These are phyloP conservation scores for Penicillium mononematosum DNA, from an alignment of 495 filamentous ascomycete species.

Conservation along the genomic window DNA sequence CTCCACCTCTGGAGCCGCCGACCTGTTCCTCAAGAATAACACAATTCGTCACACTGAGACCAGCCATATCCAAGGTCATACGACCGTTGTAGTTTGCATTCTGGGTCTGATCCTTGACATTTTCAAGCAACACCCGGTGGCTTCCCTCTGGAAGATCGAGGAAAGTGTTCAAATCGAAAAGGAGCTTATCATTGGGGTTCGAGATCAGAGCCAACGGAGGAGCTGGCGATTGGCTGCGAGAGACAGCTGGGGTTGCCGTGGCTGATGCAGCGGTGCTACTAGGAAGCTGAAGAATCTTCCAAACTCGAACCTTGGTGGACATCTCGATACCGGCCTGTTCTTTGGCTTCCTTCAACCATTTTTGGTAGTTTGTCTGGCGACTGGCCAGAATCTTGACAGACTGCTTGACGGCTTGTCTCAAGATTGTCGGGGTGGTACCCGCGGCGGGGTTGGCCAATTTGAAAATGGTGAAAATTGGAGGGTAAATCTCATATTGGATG, in stretches of 20 bases:
- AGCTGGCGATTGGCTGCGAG: constrained; percentile 53
- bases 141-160: constrained; percentile 60
- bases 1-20: constrained; percentile 51
- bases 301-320: constrained; percentile 73
- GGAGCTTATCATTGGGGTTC: constrained; percentile 60
- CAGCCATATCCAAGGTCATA: constrained; percentile 59
- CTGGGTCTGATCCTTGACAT: constrained; percentile 66
- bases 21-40: constrained; percentile 77
- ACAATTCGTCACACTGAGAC: constrained; percentile 64
- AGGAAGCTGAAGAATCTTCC: constrained; percentile 63
- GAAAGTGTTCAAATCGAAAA: constrained; percentile 73
- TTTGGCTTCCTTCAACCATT: constrained; percentile 76
- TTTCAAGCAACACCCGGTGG: constrained; percentile 67
- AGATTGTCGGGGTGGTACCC: constrained; percentile 55
- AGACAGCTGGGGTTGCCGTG: constrained; percentile 58
- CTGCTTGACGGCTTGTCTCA: constrained; percentile 58
- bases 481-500: constrained; percentile 78
- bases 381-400: constrained; percentile 66
- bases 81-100: constrained; percentile 77
- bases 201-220: constrained; percentile 41
- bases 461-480: constrained; percentile 82
- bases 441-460: constrained; percentile 62
- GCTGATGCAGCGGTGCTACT: constrained; percentile 44
- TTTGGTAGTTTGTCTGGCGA: constrained; percentile 61
- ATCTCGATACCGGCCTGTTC: constrained; percentile 58